These are phyloP conservation scores for Cymodocea nodosa DNA, from an alignment of 116 monocot species.

Conservation along the genomic window DNA sequence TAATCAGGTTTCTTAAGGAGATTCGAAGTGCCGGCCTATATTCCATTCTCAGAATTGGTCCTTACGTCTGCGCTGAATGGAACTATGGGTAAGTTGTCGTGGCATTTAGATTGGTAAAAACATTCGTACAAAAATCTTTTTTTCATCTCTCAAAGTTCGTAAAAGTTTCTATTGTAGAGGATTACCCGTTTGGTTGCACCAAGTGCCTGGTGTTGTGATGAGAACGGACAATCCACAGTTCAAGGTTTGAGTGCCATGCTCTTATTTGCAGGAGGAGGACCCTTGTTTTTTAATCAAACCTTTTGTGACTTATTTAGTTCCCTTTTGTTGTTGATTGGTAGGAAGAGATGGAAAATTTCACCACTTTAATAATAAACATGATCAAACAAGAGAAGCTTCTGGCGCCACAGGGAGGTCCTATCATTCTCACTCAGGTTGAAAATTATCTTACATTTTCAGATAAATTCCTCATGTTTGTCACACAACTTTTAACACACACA, in stretches of 20 bases:
- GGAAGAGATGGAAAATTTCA: constrained; percentile 30
- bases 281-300: neutral
- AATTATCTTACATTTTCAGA: no score
- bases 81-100: constrained; percentile 36
- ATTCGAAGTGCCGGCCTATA: constrained; percentile 45
- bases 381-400: constrained; percentile 30
- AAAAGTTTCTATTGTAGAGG: constrained; percentile 5
- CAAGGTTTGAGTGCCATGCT: neutral
- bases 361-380: constrained; percentile 20
- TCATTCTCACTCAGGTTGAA: constrained; percentile 28
- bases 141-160: neutral
- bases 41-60: constrained; percentile 64
- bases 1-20: constrained; percentile 37
- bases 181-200: constrained; percentile 17
- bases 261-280: no score
- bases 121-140: neutral
- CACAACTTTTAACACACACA: neutral
- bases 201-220: constrained; percentile 6
- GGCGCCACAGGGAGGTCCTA: constrained; percentile 31
- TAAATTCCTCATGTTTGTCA: neutral
- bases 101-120: neutral
- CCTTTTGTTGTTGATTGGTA: neutral
- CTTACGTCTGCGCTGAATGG: constrained; percentile 85
- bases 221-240: constrained; percentile 13
- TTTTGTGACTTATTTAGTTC: neutral